These are phyloP conservation scores for Torulaspora gathmanii DNA, from an alignment of 805 yeast species.

Conservation along the genomic window DNA sequence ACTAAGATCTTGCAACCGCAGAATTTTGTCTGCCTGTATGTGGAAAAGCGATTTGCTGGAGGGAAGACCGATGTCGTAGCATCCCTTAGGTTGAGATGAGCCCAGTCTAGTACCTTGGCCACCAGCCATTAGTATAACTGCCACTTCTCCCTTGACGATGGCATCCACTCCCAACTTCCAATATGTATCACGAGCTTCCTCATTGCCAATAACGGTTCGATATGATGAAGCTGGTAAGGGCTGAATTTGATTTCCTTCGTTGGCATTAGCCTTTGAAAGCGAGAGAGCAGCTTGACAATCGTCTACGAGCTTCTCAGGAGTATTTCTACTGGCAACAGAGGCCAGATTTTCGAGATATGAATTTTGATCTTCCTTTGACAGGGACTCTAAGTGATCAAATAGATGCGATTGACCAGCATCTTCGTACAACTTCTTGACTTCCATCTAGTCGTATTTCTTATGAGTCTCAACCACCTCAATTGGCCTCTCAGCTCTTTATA, in stretches of 20 bases:
- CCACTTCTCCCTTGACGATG: constrained; percentile 69
- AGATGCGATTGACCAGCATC: constrained; percentile 52
- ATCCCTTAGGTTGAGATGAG: constrained; percentile 87
- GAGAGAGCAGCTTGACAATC: constrained; percentile 42
- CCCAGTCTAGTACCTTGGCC: constrained; percentile 98
- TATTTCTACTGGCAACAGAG: constrained; percentile 16
- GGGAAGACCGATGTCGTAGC: constrained; percentile 82
- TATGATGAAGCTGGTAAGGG: constrained; percentile 55
- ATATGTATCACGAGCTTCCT: constrained; percentile 41
- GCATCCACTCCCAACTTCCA: constrained; percentile 57
- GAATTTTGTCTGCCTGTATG: constrained; percentile 83
- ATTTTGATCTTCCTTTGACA: constrained; percentile 37
- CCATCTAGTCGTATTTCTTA: constrained; percentile 5
- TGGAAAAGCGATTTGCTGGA: constrained; percentile 82
- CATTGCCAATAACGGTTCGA: constrained; percentile 41
- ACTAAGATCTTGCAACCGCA: constrained; percentile 48
- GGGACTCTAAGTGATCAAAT: constrained; percentile 44
- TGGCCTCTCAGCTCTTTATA: no score
- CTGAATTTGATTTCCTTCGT: constrained; percentile 32
- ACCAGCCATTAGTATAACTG: constrained; percentile 91
- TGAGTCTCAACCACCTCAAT: no score
- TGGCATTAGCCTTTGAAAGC: constrained; percentile 31
- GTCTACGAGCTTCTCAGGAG: constrained; percentile 36
- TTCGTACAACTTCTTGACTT: constrained; percentile 34
- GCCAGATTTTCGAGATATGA: constrained; percentile 36